Evolutionary conservation across 306 rosid species (phyloP).

Genomic region (Glycine tomentella): DNA sequence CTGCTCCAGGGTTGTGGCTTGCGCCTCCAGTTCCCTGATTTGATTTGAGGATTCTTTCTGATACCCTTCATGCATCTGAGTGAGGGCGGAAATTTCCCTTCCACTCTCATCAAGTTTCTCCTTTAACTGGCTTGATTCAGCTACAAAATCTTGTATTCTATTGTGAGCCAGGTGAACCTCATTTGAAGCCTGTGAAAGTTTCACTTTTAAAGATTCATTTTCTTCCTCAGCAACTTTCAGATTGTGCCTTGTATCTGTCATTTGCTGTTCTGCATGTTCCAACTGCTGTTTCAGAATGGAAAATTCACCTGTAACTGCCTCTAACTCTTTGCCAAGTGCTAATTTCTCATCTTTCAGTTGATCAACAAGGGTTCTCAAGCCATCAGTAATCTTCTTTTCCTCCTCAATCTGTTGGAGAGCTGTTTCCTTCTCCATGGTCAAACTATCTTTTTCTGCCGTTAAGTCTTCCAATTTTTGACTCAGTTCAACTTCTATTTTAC

Average conservation of each 20-base stretch:
- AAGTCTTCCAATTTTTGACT: conserved; percentile 51
- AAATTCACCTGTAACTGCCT: conserved; percentile 56
- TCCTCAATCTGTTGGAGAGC: conserved; percentile 61
- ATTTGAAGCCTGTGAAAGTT: conserved; percentile 59
- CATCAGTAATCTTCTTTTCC: conserved; percentile 61
- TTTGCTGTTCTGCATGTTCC: conserved; percentile 63
- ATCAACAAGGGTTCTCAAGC: conserved; percentile 55
- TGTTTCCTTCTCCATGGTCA: conserved; percentile 59
- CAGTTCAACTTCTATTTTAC: conserved; percentile 64
- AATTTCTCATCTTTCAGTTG: conserved; percentile 67
- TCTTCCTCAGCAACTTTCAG: conserved; percentile 68
- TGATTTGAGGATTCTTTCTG: conserved; percentile 56
- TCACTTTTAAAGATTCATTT: conserved; percentile 62
- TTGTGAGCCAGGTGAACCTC: conserved; percentile 65
- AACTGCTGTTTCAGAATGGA: conserved; percentile 62
- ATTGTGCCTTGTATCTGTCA: conserved; percentile 52
- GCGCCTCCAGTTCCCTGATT: conserved; percentile 51
- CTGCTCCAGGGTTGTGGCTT: conserved; percentile 51
- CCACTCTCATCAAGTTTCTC: conserved; percentile 63
- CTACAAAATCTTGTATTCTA: conserved; percentile 16
- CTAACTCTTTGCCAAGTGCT: conserved; percentile 61
- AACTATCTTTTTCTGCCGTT: conserved; percentile 52
- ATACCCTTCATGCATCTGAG: conserved; percentile 60
- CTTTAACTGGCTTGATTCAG: conserved; percentile 58
- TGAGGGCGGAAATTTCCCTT: conserved; percentile 62